Evolutionary conservation across 495 filamentous ascomycete genomes (phyloP), one percentile per base, ranked within the genome.

Genomic region (Penicillium maclennaniae): DNA sequence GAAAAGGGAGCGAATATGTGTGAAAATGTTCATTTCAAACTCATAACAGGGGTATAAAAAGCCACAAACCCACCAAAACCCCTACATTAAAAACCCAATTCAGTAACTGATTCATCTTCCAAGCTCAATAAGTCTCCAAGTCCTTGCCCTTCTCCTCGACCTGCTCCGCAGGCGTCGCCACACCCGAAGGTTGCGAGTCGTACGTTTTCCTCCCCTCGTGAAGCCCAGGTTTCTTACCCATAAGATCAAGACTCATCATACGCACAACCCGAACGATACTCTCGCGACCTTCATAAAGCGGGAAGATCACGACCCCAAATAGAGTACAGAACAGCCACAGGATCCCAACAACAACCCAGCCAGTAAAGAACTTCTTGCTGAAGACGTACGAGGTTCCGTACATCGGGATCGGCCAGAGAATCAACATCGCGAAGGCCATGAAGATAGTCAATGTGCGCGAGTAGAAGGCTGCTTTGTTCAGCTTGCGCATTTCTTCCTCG

Each of bases 361-460:
- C 91, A 2, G 90, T 92, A 72, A 96, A 96, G 76, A 96, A 96
- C 42, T 80, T 79, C 74, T 90, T 91, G 66, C 83, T 87, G 74
- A 96, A 96, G 36, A 96, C 80, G 63, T 97, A 97, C 19, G 81
- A 82, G 7, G 78, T 77, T 7, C 90, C 92, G 64, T 95, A 97
- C 83, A 97, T 83, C 1, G 92, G 92, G 78, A 96, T 93, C 8
- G 92, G 92, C 92, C 92, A 97, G 43, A 96, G 79, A 19, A 97
- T 77, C 3, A 97, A 69, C 48, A 97, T 71, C 7, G 82, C 79
- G 0, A 96, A 53, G 0, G 91, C 91, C 75, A 96, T 79, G 59
- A 82, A 71, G 20, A 87, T 76, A 0, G 91, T 96, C 57, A 88
- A 78, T 6, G 75, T 81, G 58, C 89, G 88, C 10, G 91, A 89